Evolutionary conservation across 1,284 basidiomycete genomes (phyloP).

Genomic region (Ustilago bromivora): DNA sequence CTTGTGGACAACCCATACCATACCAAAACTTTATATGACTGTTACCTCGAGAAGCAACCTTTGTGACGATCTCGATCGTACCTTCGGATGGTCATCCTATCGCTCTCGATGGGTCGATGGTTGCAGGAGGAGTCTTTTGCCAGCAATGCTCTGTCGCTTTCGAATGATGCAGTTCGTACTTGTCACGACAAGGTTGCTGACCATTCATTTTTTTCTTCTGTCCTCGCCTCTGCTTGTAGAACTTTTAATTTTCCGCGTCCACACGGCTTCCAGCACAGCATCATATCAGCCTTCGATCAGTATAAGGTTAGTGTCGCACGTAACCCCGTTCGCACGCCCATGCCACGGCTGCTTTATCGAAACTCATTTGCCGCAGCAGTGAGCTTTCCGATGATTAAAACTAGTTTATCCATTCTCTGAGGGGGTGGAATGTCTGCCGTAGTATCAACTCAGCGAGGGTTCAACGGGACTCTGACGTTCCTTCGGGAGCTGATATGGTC

Average conservation of each 20-base stretch:
- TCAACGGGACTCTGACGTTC: constrained; percentile 1
- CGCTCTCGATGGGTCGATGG: constrained; percentile 18
- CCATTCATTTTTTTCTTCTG: background rate
- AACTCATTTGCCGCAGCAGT: background rate
- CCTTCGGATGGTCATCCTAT: background rate
- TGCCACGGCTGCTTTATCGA: background rate
- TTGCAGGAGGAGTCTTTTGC: constrained; percentile 11
- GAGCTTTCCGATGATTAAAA: constrained; percentile 49
- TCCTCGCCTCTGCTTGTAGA: background rate
- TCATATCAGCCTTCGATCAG: background rate
- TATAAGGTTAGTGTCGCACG: constrained; percentile 21
- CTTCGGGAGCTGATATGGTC: constrained; percentile 10
- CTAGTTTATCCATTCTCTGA: constrained; percentile 63
- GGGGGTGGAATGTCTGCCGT: constrained; percentile 51
- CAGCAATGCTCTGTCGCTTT: background rate
- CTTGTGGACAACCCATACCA: constrained; percentile 59
- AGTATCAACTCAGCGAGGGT: constrained; percentile 25
- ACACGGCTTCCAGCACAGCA: background rate
- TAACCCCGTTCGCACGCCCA: background rate
- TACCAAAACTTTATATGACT: constrained; percentile 50
- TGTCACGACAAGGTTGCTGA: constrained; percentile 11
- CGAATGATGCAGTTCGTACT: background rate
- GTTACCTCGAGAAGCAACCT: background rate
- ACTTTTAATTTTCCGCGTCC: background rate
- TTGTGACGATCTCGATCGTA: background rate